Evolutionary conservation across 2,329 filamentous ascomycete genomes (phyloP).

Genomic region (Zymoseptoria passerinii): DNA sequence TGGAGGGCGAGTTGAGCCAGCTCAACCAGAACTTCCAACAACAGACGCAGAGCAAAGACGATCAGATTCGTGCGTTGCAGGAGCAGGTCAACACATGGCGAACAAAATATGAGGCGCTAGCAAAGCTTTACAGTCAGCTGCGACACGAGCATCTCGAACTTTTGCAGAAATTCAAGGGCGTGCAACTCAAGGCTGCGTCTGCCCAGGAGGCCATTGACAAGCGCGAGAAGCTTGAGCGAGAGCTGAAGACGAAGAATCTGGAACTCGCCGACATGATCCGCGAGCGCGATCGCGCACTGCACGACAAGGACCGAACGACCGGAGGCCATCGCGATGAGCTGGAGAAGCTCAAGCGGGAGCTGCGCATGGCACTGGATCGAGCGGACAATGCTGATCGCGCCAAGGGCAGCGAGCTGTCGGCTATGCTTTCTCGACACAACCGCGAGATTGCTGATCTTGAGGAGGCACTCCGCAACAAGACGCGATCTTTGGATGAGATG

Average conservation of each 20-base stretch:
- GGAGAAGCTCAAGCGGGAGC: constrained; percentile 87
- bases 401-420: constrained; percentile 91
- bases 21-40: constrained; percentile 76
- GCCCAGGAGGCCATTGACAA: constrained; percentile 94
- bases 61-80: constrained; percentile 84
- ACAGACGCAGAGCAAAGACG: constrained; percentile 82
- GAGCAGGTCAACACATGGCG: constrained; percentile 98
- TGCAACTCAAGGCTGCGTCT: constrained; percentile 92
- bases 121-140: constrained; percentile 94
- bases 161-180: constrained; percentile 88
- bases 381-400: constrained; percentile 85
- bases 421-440: constrained; percentile 92
- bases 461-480: constrained; percentile 81
- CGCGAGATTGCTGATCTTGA: constrained; percentile 95
- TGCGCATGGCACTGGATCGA: constrained; percentile 82
- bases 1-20: constrained; percentile 79
- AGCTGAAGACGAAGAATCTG: constrained; percentile 99
- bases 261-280: constrained; percentile 98
- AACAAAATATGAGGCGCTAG: constrained; percentile 90
- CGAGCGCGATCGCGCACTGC: constrained; percentile 83
- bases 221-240: constrained; percentile 88
- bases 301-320: constrained; percentile 81
- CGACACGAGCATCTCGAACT: constrained; percentile 92
- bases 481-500: constrained; percentile 73
- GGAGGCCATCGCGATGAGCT: constrained; percentile 87